Percentiles rank a stretch among this genome's conserved stretches.
Conservation (phyloP, 805 yeast genomes). For the Hanseniaspora pseudoguilliermondii region DNA sequence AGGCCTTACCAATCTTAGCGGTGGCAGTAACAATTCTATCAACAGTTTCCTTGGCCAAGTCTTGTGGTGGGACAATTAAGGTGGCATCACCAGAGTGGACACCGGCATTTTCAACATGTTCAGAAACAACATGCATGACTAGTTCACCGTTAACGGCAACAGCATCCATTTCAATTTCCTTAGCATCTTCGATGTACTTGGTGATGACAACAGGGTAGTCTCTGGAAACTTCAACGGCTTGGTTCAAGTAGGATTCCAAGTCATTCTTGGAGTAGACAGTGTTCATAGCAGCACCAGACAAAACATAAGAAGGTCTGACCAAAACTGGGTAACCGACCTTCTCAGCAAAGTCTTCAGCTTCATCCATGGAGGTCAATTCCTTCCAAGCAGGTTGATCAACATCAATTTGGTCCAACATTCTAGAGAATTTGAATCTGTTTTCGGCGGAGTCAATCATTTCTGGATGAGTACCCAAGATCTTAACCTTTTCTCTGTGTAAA, state of each 20-base stretch:
- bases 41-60: conserved; percentile 52
- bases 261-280: conserved; percentile 72
- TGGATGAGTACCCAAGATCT: conserved; percentile 87
- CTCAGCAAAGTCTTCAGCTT: conserved; percentile 74
- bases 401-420: conserved; percentile 80
- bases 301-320: conserved; percentile 93
- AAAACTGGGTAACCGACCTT: conserved; percentile 88
- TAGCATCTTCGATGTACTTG: conserved; percentile 89
- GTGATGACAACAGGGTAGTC: conserved; percentile 97
- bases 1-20: conserved; percentile 84
- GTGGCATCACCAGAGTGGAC: conserved; percentile 99
- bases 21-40: conserved; percentile 73
- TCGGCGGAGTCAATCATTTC: conserved; percentile 93
- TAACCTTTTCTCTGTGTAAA: conserved; percentile 69
- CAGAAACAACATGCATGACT: conserved; percentile 88
- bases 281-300: conserved; percentile 98
- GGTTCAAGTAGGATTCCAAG: conserved; percentile 65
- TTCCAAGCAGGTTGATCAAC: conserved; percentile 98
- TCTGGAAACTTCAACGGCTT: conserved; percentile 84
- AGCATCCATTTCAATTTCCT: conserved; percentile 94
- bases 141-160: conserved; percentile 85
- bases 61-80: conserved; percentile 82
- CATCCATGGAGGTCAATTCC: conserved; percentile 75
- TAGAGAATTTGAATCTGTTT: conserved; percentile 95
- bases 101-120: conserved; percentile 97